Evolutionary conservation across 73 alveolate species (phyloP), one percentile per base, ranked within the genome.

Genomic region (Paramecium octaurelia): DNA sequence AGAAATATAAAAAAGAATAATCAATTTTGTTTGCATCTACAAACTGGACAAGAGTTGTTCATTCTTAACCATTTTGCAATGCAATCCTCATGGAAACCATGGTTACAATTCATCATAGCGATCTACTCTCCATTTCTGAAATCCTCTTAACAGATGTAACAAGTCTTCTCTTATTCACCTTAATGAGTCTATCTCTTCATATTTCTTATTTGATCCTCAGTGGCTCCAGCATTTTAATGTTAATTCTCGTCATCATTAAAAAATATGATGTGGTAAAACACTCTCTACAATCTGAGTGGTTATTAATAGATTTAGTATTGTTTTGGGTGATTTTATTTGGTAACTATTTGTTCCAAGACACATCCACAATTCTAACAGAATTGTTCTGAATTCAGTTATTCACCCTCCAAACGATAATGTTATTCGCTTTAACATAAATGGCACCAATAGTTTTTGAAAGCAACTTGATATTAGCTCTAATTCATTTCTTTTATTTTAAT

Each of bases 1-100:
- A 14, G 31, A 4, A 48, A 12, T 10, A 34, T 31, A 64, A 1
- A 40, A 64, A 64, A 64, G 50, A 43, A 16, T 38, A 44, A 16
- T 80, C 91, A 80, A 21, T 80, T 20, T 80, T 80, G 29, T 43
- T 48, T 80, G 46, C 48, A 92, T 95, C 99, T 95, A 83, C 99
- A 98, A 36, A 96, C 93, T 9, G 99, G 99, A 92, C 99, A 98
- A 29, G 99, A 96, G 91, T 98, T 98, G 92, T 98, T 98, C 92
- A 93, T 95, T 54, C 97, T 95, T 73, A 98, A 95, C 99, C 99
- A 98, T 84, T 97, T 95, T 92, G 93, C 85, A 24, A 96, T 86
- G 35, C 98, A 96, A 40, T 93, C 93, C 75, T 93, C 93, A 93
- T 96, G 98, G 77, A 90, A 96, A 70, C 93, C 91, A 93, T 96